Percentiles rank a stretch among this genome's conserved stretches.
Conservation (phyloP, 2,329 filamentous ascomycete species). For the Fusarium pininemorale region DNA sequence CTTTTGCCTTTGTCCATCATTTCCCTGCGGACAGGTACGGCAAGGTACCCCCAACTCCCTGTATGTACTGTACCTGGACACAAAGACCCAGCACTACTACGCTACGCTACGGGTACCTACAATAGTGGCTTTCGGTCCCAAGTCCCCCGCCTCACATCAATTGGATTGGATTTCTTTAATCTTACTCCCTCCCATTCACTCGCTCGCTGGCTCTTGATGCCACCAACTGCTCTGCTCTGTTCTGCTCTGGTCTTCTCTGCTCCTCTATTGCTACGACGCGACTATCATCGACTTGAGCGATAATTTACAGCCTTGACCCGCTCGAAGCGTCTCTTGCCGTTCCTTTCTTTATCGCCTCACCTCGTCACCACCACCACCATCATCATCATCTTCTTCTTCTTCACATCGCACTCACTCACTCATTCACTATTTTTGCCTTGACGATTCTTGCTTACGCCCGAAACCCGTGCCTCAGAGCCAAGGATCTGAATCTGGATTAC, state of each 20-base stretch:
- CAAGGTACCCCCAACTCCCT: background rate
- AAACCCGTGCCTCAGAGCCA: constrained; percentile 26
- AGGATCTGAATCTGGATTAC: constrained; percentile 12
- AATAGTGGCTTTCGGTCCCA: constrained; percentile 26
- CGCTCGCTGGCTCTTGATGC: constrained; percentile 27
- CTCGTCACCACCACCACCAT: background rate
- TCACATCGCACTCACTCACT: background rate
- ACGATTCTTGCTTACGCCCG: constrained; percentile 19
- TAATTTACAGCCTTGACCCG: constrained; percentile 14
- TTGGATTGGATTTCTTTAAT: constrained; percentile 32
- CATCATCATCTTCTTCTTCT: background rate
- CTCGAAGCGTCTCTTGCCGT: constrained; percentile 8
- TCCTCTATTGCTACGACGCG: constrained; percentile 20
- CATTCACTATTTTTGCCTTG: constrained; percentile 3
- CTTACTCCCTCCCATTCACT: constrained; percentile 29
- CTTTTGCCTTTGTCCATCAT: background rate
- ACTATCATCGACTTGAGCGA: constrained; percentile 25
- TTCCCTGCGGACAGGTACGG: background rate
- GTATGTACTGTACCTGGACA: background rate
- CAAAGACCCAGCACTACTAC: background rate
- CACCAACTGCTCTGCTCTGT: constrained; percentile 15
- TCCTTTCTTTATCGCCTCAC: constrained; percentile 8
- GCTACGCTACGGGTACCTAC: constrained; percentile 26
- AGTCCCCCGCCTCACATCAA: constrained; percentile 30
- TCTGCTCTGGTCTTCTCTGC: constrained; percentile 20